Percentiles rank a stretch among this genome's conserved stretches.
These are phyloP conservation scores for Melampsora larici-populina DNA, from an alignment of 1,284 basidiomycete species.

Conservation along the genomic window DNA sequence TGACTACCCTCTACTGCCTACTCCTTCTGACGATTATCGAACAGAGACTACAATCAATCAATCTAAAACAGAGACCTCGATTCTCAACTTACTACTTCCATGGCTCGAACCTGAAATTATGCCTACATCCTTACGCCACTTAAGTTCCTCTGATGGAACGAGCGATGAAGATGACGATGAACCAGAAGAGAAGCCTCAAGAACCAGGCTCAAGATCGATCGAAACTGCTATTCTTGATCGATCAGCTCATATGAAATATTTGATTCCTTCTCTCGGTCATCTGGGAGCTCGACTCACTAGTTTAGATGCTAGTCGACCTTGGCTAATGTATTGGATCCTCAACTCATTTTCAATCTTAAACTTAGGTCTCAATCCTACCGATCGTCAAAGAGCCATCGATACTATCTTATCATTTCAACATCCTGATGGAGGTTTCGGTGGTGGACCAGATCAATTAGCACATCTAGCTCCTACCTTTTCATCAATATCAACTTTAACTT, in stretches of 20 bases:
- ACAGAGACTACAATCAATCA: slow-evolving; percentile 67
- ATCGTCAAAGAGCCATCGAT: slow-evolving; percentile 48
- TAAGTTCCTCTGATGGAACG: neutral
- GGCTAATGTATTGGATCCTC: slow-evolving; percentile 86
- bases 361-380: slow-evolving; percentile 46
- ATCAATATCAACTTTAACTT: slow-evolving; percentile 50
- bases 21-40: slow-evolving; percentile 58
- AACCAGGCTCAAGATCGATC: slow-evolving; percentile 28
- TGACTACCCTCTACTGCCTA: slow-evolving; percentile 14
- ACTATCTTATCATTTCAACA: slow-evolving; percentile 53
- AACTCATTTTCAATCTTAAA: slow-evolving; percentile 67
- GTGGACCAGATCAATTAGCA: slow-evolving; percentile 51
- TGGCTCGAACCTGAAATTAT: slow-evolving; percentile 50
- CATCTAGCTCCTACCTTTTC: slow-evolving; percentile 54
- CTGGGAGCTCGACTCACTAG: slow-evolving; percentile 71
- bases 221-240: slow-evolving; percentile 57
- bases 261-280: slow-evolving; percentile 54
- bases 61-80: slow-evolving; percentile 65
- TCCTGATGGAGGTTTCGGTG: slow-evolving; percentile 50
- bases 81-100: slow-evolving; percentile 58
- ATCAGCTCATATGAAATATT: slow-evolving; percentile 66
- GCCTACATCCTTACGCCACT: slow-evolving; percentile 47
- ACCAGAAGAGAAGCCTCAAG: slow-evolving; percentile 38
- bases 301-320: slow-evolving; percentile 86
- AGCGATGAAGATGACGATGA: slow-evolving; percentile 43